These are phyloP conservation scores for Trifolium repens DNA, from an alignment of 306 rosid species.

Conservation along the genomic window DNA sequence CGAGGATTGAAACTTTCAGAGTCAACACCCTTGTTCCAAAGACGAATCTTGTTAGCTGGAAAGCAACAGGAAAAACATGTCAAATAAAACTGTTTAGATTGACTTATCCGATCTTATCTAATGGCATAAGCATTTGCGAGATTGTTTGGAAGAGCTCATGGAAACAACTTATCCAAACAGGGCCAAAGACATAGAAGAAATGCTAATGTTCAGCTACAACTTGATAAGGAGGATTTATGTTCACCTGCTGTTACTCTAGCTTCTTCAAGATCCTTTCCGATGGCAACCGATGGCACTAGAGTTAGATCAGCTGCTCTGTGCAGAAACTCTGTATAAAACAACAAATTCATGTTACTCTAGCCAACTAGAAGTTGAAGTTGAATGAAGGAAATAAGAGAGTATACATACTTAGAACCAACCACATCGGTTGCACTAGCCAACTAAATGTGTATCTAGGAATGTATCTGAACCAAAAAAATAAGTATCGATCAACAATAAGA, in stretches of 20 bases:
- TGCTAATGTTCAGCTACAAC: neutral
- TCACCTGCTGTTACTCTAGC: slow-evolving; percentile 83
- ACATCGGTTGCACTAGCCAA: slow-evolving; percentile 99
- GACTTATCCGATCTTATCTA: neutral
- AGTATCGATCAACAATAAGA: slow-evolving; percentile 35
- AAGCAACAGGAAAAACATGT: slow-evolving; percentile 40
- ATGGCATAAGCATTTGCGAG: neutral
- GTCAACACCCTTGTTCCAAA: slow-evolving; percentile 99
- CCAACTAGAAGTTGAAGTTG: slow-evolving; percentile 9
- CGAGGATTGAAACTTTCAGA: slow-evolving; percentile 88
- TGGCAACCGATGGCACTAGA: slow-evolving; percentile 93
- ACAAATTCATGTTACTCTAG: slow-evolving; percentile 38
- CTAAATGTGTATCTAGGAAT: slow-evolving; percentile 99
- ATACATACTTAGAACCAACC: slow-evolving; percentile 86
- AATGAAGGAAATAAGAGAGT: slow-evolving; percentile 25
- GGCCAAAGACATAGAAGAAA: neutral
- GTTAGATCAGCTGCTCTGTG: slow-evolving; percentile 97
- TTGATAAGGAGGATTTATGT: slow-evolving; percentile 23
- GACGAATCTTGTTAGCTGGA: slow-evolving; percentile 88
- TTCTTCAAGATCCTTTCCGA: slow-evolving; percentile 78
- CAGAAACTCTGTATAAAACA: slow-evolving; percentile 72
- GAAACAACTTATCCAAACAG: neutral
- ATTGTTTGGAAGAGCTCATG: neutral
- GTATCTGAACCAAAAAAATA: slow-evolving; percentile 61
- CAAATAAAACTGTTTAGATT: neutral